Evolutionary conservation across 2,329 filamentous ascomycete genomes (phyloP), one percentile per base, ranked within the genome.

Genomic region (Pseudogymnoascus sp.): DNA sequence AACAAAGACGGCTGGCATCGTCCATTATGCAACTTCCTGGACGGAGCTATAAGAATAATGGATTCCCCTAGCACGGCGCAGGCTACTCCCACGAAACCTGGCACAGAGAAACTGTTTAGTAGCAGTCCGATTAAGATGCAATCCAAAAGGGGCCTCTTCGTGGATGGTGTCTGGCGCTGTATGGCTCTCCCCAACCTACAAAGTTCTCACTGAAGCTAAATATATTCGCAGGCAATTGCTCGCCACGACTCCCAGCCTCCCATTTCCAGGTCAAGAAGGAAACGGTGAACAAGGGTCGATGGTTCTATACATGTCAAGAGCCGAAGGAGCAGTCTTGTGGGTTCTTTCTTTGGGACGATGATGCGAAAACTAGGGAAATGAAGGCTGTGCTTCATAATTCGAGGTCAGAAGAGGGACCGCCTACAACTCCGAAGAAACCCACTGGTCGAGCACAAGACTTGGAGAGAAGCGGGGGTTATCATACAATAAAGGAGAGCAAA

Each of bases 331-430:
- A 65, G 57, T 71, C 74, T 19, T 85, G 82, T 65, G 73, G 72
- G 0, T 82, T 85, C 70, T 85, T 83, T 63, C 69, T 85, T 0
- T 84, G 81, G 79, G 73, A 79, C 6, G 75, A 80, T 12, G 76
- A 82, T 41, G 82, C 82, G 0, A 70, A 72, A 39, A 61, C 65
- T 15, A 72, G 81, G 58, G 78, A 81, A 67, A 69, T 72, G 57
- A 68, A 68, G 10, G 74, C 75, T 8, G 70, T 81, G 18, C 60
- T 77, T 59, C 74, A 68, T 60, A 79, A 78, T 64, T 73, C 75
- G 34, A 71, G 74, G 60, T 76, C 71, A n/a, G 79, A 81, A 55
- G 56, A 39, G 12, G 34, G 55, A 9, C 30, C 30, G 19, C 15
- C 26, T 33, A 52, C 26, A 19, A 52, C 45, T 1, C 45, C 26